phyloP scores from a whole-genome alignment of 2,329 filamentous ascomycete species.

The Aspergillus pseudoviridinutans region DNA sequence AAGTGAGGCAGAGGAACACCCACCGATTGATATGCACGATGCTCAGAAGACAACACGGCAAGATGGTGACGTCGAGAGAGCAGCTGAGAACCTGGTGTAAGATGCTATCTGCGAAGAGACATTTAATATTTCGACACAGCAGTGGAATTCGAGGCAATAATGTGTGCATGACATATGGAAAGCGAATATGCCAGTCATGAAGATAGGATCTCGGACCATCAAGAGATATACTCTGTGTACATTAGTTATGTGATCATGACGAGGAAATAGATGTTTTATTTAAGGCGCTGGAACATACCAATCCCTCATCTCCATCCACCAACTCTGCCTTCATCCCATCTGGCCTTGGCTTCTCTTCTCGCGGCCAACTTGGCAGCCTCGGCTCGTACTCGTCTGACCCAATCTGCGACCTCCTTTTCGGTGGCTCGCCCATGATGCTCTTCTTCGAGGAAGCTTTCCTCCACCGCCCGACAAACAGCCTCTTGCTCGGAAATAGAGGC shows the following conservation, averaged over 20 bases:
- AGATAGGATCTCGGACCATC: neutral
- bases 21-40: conserved; percentile 20
- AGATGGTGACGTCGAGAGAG: conserved; percentile 20
- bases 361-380: conserved; percentile 74
- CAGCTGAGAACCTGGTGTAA: conserved; percentile 8
- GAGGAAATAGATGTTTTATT: neutral
- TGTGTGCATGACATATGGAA: neutral
- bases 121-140: neutral
- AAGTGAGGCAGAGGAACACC: conserved; percentile 27
- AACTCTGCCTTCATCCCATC: conserved; percentile 94
- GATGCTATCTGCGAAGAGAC: neutral
- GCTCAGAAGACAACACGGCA: neutral
- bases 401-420: conserved; percentile 81
- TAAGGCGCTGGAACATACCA: conserved; percentile 1
- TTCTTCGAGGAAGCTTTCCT: conserved; percentile 86
- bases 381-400: conserved; percentile 76
- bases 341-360: conserved; percentile 78
- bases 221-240: neutral
- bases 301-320: conserved; percentile 77
- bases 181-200: neutral
- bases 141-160: neutral
- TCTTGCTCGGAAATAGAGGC: conserved; percentile 81
- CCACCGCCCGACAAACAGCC: conserved; percentile 71
- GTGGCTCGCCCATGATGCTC: conserved; percentile 53
- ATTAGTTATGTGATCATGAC: neutral